Evolutionary conservation across 352 stramenopile genomes (phyloP).

Genomic region (Lagenidium sp.): DNA sequence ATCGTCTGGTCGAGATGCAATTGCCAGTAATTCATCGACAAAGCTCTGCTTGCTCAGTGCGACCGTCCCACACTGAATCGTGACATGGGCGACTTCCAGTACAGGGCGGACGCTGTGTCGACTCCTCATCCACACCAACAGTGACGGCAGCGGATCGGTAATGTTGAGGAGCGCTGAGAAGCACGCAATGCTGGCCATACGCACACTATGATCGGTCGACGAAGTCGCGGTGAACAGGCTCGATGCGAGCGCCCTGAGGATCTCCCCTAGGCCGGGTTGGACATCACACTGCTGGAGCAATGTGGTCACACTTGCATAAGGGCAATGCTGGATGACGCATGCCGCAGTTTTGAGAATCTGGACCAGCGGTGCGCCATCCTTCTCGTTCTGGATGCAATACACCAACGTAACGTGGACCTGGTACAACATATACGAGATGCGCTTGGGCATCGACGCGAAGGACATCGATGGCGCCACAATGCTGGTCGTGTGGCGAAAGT

Average conservation of each 20-base stretch:
- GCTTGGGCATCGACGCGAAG: slow-evolving; percentile 81
- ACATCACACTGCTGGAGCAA: slow-evolving; percentile 43
- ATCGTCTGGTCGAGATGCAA: slow-evolving; percentile 55
- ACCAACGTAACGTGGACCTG: slow-evolving; percentile 77
- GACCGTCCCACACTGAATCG: slow-evolving; percentile 51
- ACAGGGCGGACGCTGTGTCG: slow-evolving; percentile 31
- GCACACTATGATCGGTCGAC: slow-evolving; percentile 65
- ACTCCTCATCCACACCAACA: slow-evolving; percentile 69
- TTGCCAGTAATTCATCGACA: slow-evolving; percentile 62
- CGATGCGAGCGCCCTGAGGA: slow-evolving; percentile 56
- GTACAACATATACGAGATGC: slow-evolving; percentile 77
- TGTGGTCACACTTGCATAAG: slow-evolving; percentile 50
- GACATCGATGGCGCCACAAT: slow-evolving; percentile 43
- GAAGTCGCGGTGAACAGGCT: slow-evolving; percentile 56
- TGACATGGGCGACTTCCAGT: slow-evolving; percentile 46
- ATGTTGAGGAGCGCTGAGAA: slow-evolving; percentile 73
- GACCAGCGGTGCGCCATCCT: slow-evolving; percentile 36
- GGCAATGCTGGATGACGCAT: slow-evolving; percentile 70
- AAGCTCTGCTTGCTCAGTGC: slow-evolving; percentile 54
- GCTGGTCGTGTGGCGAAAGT: slow-evolving; percentile 51
- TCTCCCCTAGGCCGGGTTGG: slow-evolving; percentile 40
- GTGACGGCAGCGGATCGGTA: slow-evolving; percentile 40
- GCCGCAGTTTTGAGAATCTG: slow-evolving; percentile 70
- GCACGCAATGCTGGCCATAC: slow-evolving; percentile 70
- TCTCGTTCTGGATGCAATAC: slow-evolving; percentile 77